A percentile compares a stretch with the other conserved stretches of the same genome.
phyloP scores from a whole-genome alignment of 257 asterid species.

The Nicotiana benthamiana region DNA sequence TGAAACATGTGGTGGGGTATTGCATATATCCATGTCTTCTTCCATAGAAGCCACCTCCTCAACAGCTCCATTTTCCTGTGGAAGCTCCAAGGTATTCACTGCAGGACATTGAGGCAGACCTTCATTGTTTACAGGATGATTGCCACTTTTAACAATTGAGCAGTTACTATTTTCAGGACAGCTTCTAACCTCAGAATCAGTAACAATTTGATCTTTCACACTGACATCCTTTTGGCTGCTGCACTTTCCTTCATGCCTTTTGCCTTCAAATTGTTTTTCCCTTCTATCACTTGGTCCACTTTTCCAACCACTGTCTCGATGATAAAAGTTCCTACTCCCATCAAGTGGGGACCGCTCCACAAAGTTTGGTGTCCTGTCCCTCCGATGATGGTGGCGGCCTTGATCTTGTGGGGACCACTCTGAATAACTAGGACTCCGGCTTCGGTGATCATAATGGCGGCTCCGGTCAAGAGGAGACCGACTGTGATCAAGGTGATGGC shows the following conservation, averaged over 20 bases:
- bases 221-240: constrained; percentile 36
- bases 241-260: constrained; percentile 57
- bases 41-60: constrained; percentile 91
- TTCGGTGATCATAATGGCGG: constrained; percentile 57
- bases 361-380: constrained; percentile 49
- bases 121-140: constrained; percentile 20
- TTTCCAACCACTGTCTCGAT: constrained; percentile 41
- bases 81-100: constrained; percentile 29
- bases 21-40: constrained; percentile 98
- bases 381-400: constrained; percentile 51
- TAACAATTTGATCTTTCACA: constrained; percentile 38
- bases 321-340: constrained; percentile 39
- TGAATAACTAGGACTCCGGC: constrained; percentile 58
- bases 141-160: constrained; percentile 32
- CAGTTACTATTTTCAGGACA: constrained; percentile 27
- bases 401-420: constrained; percentile 66
- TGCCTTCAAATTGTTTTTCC: constrained; percentile 35
- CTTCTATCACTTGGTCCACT: constrained; percentile 50
- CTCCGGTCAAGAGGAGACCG: constrained; percentile 71
- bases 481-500: constrained; percentile 44
- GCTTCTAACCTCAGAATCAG: constrained; percentile 49
- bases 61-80: constrained; percentile 46
- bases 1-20: constrained; percentile 93
- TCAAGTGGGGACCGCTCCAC: constrained; percentile 61
- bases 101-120: constrained; percentile 33